Conservation (phyloP, 305 asterid genomes). For the Euphrasia arctica region DNA sequence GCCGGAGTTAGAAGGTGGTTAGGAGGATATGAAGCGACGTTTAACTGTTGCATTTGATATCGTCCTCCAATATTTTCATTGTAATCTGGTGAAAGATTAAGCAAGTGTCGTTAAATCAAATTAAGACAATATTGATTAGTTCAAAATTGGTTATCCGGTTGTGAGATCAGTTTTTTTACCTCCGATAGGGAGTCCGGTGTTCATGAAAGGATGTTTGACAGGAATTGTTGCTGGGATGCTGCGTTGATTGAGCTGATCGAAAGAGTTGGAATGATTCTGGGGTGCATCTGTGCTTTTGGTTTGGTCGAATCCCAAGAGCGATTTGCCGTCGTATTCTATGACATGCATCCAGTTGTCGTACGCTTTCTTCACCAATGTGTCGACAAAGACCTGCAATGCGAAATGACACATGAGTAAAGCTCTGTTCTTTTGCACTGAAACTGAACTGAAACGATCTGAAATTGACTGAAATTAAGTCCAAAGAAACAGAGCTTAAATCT, state of each 20-base stretch:
- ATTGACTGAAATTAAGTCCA: too few relatives aligned
- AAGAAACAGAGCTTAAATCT: not conserved
- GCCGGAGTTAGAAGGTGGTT: conserved; percentile 43
- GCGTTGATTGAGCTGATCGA: conserved; percentile 52
- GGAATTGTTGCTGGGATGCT: conserved; percentile 56
- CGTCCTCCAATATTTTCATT: conserved; percentile 44
- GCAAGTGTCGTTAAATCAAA: not conserved
- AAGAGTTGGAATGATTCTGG: conserved; percentile 43
- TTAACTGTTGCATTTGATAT: conserved; percentile 44
- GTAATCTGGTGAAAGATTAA: conserved; percentile 48
- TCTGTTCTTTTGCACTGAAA: too few relatives aligned
- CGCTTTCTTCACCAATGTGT: conserved; percentile 68
- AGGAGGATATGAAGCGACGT: conserved; percentile 44
- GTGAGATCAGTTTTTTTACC: conserved; percentile 42
- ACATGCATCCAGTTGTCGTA: conserved; percentile 74
- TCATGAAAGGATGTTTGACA: conserved; percentile 48
- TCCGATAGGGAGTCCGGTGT: conserved; percentile 54
- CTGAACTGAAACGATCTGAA: too few relatives aligned
- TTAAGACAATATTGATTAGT: not conserved
- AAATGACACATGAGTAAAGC: conserved; percentile 13
- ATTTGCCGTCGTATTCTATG: conserved; percentile 67
- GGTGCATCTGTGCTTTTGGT: conserved; percentile 41
- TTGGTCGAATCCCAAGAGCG: conserved; percentile 60
- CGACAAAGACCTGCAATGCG: conserved; percentile 54
- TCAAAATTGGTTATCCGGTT: conserved; percentile 1